Evolutionary conservation across 495 filamentous ascomycete species (phyloP).

Genomic region (Neohortaea acidophila): DNA sequence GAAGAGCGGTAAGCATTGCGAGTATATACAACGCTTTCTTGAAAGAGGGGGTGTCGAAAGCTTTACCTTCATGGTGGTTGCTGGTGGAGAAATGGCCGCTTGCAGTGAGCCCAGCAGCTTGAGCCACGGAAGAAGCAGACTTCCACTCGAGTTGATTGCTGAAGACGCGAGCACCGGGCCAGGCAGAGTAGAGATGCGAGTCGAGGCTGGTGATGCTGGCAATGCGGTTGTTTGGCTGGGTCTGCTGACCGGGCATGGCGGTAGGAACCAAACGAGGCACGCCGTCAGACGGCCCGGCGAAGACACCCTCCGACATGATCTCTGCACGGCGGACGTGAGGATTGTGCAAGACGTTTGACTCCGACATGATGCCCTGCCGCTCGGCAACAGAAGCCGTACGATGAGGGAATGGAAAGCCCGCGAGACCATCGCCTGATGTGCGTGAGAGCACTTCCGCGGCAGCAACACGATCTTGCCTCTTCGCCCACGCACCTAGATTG

Average conservation of each 20-base stretch:
- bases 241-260: background rate
- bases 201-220: constrained; percentile 10
- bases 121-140: constrained; percentile 9
- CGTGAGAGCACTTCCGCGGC: background rate
- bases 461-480: background rate
- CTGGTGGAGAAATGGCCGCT: constrained; percentile 4
- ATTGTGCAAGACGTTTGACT: no score
- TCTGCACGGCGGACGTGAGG: background rate
- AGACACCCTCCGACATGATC: no score
- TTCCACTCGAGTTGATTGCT: constrained; percentile 10
- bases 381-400: constrained; percentile 1
- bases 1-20: no score
- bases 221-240: constrained; percentile 4
- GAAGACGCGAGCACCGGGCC: constrained; percentile 6
- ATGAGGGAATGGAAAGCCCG: constrained; percentile 4
- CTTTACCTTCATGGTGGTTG: no score
- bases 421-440: background rate
- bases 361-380: constrained; percentile 1
- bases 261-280: background rate
- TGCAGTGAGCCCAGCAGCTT: constrained; percentile 6
- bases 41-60: no score
- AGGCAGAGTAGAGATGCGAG: constrained; percentile 7
- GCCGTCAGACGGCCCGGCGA: background rate
- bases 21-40: no score
- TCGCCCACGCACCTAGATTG: constrained; percentile 9